phyloP scores from a whole-genome alignment of 2,329 filamentous ascomycete genomes.

The Aspergillus arachidicola region DNA sequence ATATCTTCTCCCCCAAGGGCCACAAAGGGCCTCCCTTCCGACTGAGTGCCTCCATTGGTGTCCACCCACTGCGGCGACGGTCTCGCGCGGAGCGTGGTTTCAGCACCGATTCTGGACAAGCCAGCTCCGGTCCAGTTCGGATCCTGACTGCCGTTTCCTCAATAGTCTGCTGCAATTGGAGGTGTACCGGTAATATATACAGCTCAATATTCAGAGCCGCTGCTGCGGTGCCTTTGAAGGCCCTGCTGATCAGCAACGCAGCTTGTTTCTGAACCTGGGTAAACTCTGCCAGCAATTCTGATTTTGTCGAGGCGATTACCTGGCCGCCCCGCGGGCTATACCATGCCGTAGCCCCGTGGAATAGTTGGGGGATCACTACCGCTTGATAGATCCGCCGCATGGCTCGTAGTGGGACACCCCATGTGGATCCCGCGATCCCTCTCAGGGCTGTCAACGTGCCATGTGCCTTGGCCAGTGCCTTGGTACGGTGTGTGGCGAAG shows the following conservation, averaged over 20 bases:
- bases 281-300: constrained; percentile 14
- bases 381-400: constrained; percentile 29
- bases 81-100: fast-evolving
- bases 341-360: not conserved
- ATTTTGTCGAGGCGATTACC: too few species aligned
- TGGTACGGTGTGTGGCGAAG: constrained; percentile 2
- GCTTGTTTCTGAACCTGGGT: constrained; percentile 14
- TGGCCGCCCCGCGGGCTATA: too few species aligned
- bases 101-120: not conserved
- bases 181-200: constrained; percentile 9
- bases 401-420: constrained; percentile 8
- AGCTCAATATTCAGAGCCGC: constrained; percentile 12
- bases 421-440: constrained; percentile 12
- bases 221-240: constrained; percentile 13
- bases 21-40: too few species aligned
- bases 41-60: not conserved
- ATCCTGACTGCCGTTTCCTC: constrained; percentile 14
- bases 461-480: constrained; percentile 10
- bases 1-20: too few species aligned
- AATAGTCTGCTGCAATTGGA: constrained; percentile 12
- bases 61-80: not conserved
- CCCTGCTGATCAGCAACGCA: constrained; percentile 15
- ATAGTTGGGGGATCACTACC: not conserved
- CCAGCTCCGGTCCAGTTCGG: constrained; percentile 6
- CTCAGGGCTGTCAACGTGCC: constrained; percentile 8